A percentile compares a stretch with the other conserved stretches of the same genome.
Evolutionary conservation across 1,139 yeast genomes (phyloP).

Genomic region (Saccharomyces hybrid): DNA sequence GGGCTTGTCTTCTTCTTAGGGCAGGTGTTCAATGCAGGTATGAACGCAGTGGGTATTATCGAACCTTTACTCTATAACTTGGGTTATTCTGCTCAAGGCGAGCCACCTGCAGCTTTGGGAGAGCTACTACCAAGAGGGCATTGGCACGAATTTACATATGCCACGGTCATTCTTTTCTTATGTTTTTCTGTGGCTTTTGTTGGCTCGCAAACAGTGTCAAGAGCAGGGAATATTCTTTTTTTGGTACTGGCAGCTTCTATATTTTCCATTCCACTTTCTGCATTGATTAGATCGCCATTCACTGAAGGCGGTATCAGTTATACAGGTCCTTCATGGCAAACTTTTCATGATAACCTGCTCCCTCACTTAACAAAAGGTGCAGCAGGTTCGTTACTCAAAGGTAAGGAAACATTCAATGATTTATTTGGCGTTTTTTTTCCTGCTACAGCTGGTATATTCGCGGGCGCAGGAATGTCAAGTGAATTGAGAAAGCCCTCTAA

Average conservation of each 20-base stretch:
- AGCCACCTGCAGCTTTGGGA: slow-evolving; percentile 44
- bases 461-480: slow-evolving; percentile 99
- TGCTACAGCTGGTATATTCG: slow-evolving; percentile 95
- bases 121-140: slow-evolving; percentile 51
- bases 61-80: slow-evolving; percentile 66
- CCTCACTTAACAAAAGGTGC: slow-evolving; percentile 86
- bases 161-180: slow-evolving; percentile 54
- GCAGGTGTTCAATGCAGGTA: slow-evolving; percentile 64
- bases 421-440: slow-evolving; percentile 94
- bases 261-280: slow-evolving; percentile 73
- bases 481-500: slow-evolving; percentile 77
- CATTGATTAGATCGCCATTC: slow-evolving; percentile 55
- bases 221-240: slow-evolving; percentile 73
- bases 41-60: slow-evolving; percentile 73
- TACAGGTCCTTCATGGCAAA: slow-evolving; percentile 66
- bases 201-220: slow-evolving; percentile 78
- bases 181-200: slow-evolving; percentile 77
- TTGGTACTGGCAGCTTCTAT: slow-evolving; percentile 65
- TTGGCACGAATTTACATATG: slow-evolving; percentile 50
- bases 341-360: slow-evolving; percentile 55
- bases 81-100: slow-evolving; percentile 34
- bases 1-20: slow-evolving; percentile 73
- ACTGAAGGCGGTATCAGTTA: slow-evolving; percentile 45
- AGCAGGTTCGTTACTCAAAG: slow-evolving; percentile 70
- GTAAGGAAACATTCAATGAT: slow-evolving; percentile 69